phyloP scores from a whole-genome alignment of 1,284 basidiomycete genomes.

The Rhodotorula sp. region DNA sequence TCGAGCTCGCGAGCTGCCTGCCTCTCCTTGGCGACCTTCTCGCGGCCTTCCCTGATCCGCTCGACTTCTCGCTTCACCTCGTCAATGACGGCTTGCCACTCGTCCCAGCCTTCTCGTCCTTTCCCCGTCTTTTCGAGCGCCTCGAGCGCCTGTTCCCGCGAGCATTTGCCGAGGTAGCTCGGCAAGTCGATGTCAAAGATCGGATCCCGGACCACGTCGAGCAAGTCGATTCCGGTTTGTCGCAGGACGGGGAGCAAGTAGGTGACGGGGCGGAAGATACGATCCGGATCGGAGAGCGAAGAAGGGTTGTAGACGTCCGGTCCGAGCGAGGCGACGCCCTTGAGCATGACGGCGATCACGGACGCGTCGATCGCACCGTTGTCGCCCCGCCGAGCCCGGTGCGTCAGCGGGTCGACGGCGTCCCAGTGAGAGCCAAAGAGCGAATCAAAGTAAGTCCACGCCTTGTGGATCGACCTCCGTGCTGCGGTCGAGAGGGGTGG shows the following conservation, averaged over 20 bases:
- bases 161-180: constrained; percentile 29
- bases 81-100: constrained; percentile 22
- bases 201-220: constrained; percentile 28
- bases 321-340: constrained; percentile 37
- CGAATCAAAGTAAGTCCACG: constrained; percentile 44
- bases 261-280: constrained; percentile 25
- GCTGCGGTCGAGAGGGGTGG: neutral
- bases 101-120: constrained; percentile 23
- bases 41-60: constrained; percentile 28
- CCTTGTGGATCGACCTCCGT: constrained; percentile 27
- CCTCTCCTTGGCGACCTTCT: constrained; percentile 6
- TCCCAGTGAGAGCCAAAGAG: constrained; percentile 36
- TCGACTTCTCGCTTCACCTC: constrained; percentile 22
- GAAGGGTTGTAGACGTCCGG: constrained; percentile 29
- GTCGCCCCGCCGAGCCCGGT: neutral
- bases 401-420: constrained; percentile 10
- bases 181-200: constrained; percentile 36
- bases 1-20: constrained; percentile 13
- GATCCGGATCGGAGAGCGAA: constrained; percentile 23
- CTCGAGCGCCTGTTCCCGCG: constrained; percentile 25
- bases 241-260: constrained; percentile 24
- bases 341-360: constrained; percentile 44
- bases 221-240: constrained; percentile 16
- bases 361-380: constrained; percentile 36
- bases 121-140: constrained; percentile 31